Evolutionary conservation across 805 yeast genomes (phyloP).

Genomic region (Grigorovia humatica): DNA sequence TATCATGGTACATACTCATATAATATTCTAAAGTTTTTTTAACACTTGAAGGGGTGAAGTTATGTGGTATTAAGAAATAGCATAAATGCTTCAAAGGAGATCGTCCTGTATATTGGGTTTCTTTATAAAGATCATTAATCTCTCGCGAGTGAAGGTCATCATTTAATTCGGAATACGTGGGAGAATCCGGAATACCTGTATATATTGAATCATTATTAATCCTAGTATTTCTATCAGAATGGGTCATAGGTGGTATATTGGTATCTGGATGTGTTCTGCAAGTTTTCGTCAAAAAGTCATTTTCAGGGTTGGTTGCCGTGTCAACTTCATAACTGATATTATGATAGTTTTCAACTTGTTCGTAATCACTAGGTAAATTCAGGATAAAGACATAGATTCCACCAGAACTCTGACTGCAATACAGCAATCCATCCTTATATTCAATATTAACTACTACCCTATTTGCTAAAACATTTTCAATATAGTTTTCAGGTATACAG

Average conservation of each 20-base stretch:
- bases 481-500: constrained; percentile 14
- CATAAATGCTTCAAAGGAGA: constrained; percentile 14
- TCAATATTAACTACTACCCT: constrained; percentile 16
- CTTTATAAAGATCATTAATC: constrained; percentile 3
- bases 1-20: constrained; percentile 1
- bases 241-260: not conserved
- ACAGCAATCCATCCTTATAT: constrained; percentile 18
- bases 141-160: constrained; percentile 2
- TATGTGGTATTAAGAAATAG: constrained; percentile 15
- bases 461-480: constrained; percentile 1
- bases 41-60: not conserved
- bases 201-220: not conserved
- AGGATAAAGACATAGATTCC: constrained; percentile 16
- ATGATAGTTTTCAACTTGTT: constrained; percentile 9
- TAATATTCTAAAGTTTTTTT: constrained; percentile 1
- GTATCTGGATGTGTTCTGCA: not conserved
- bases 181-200: not conserved
- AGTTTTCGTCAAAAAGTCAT: not conserved
- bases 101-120: constrained; percentile 7
- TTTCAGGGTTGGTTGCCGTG: not conserved
- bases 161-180: not conserved
- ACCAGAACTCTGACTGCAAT: constrained; percentile 20
- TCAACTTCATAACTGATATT: not conserved
- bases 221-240: not conserved
- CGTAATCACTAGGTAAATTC: constrained; percentile 19